Percentiles rank a stretch among this genome's conserved stretches.
Evolutionary conservation across 129 eudicot genomes (phyloP).

Genomic region (Escallonia herrerae): DNA sequence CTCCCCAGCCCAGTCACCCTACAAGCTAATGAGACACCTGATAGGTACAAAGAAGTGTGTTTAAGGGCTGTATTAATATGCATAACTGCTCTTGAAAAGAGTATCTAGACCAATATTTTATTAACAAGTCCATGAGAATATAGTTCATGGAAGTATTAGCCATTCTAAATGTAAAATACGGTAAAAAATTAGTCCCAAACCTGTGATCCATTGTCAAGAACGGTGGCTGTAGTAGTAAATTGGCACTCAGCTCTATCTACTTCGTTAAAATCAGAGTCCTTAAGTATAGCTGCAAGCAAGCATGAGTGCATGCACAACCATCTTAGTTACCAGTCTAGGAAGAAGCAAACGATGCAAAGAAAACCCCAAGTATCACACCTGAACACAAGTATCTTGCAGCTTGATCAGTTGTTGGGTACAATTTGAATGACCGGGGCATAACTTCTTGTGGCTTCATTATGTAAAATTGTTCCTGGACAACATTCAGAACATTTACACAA

Average conservation of each 20-base stretch:
- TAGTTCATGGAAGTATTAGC: too few relatives aligned
- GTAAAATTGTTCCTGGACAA: constrained; percentile 76
- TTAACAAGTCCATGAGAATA: too few relatives aligned
- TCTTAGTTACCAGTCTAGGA: not conserved
- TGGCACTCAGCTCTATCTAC: constrained; percentile 90
- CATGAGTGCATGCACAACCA: constrained; percentile 9
- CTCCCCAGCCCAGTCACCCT: too few relatives aligned
- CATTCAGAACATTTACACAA: not conserved
- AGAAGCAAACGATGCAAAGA: not conserved
- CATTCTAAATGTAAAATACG: too few relatives aligned
- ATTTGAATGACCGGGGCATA: constrained; percentile 45
- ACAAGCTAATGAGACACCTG: too few relatives aligned
- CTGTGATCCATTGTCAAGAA: constrained; percentile 86
- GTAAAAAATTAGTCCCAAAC: constrained; percentile 24
- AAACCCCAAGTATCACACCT: constrained; percentile 34
- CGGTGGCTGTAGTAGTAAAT: constrained; percentile 85
- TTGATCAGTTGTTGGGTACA: constrained; percentile 73
- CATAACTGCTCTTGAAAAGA: too few relatives aligned
- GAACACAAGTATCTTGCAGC: constrained; percentile 72
- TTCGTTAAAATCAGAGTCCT: constrained; percentile 82
- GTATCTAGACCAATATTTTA: too few relatives aligned
- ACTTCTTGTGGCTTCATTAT: constrained; percentile 74
- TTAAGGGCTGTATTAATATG: too few relatives aligned
- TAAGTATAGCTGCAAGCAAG: constrained; percentile 71
- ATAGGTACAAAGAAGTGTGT: too few relatives aligned